A percentile compares a stretch with the other conserved stretches of the same genome.
phyloP scores from a whole-genome alignment of 2,329 filamentous ascomycete genomes.

The Venturia asperata region DNA sequence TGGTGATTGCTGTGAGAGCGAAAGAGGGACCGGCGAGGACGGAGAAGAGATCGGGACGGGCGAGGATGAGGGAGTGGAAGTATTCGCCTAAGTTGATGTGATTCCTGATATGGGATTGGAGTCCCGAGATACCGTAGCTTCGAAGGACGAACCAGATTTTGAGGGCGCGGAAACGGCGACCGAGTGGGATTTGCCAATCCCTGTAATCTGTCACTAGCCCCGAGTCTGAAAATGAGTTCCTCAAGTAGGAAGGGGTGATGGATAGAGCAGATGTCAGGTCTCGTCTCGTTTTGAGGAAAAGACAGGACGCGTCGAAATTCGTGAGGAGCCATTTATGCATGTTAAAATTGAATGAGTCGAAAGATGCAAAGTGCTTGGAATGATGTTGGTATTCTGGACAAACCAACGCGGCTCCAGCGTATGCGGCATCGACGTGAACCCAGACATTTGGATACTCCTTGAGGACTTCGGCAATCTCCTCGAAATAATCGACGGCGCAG shows the following conservation, averaged over 20 bases:
- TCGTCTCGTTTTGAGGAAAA: slow-evolving; percentile 68
- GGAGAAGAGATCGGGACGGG: slow-evolving; percentile 62
- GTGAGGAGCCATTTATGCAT: slow-evolving; percentile 97
- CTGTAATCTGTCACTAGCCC: slow-evolving; percentile 90
- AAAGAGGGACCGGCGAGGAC: slow-evolving; percentile 70
- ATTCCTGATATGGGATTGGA: slow-evolving; percentile 65
- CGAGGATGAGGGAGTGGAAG: slow-evolving; percentile 56
- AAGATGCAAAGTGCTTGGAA: slow-evolving; percentile 52
- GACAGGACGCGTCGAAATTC: slow-evolving; percentile 74
- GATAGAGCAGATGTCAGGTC: slow-evolving; percentile 74
- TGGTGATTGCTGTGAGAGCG: slow-evolving; percentile 70
- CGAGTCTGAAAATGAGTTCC: slow-evolving; percentile 71
- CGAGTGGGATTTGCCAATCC: slow-evolving; percentile 95
- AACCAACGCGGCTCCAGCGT: slow-evolving; percentile 78
- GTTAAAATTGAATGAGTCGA: slow-evolving; percentile 91
- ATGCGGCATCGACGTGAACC: slow-evolving; percentile 92
- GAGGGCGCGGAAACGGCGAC: slow-evolving; percentile 75
- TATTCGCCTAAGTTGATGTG: slow-evolving; percentile 62
- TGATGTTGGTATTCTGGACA: slow-evolving; percentile 73
- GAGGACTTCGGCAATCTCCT: slow-evolving; percentile 54
- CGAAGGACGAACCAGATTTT: slow-evolving; percentile 96
- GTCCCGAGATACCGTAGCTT: slow-evolving; percentile 68
- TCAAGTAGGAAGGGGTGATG: slow-evolving; percentile 73
- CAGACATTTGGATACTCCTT: slow-evolving; percentile 58
- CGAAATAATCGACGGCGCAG: slow-evolving; percentile 79